Evolutionary conservation across 768 basidiomycete genomes (phyloP), one percentile per base, ranked within the genome.

Genomic region (Crepidotus variabilis): DNA sequence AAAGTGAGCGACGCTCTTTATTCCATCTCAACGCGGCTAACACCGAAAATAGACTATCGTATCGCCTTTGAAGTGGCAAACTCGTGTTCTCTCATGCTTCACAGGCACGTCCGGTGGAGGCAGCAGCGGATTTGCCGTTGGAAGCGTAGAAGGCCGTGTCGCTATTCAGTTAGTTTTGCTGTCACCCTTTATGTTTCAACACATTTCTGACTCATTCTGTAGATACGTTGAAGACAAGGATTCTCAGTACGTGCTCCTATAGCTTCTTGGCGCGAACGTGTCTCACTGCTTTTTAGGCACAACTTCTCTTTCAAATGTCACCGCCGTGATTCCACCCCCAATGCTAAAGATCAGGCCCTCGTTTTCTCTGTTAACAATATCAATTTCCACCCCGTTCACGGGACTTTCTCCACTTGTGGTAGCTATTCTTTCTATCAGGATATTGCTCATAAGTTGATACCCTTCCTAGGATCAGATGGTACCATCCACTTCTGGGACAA

Each of bases 401-500:
- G 90, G 52, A 94, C 92, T 2, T 94, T 93, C 68, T 88, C 87
- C 24, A 94, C 90, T 20, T 88, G 84, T 56, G 90, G 89, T 75
- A 64, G 70, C 70, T 54, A 61, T 52, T 66, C 66, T 60, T 61
- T 23, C 13, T 23, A 24, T 18, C 16, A 23, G 9, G 33, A 10
- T 13, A 33, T 6, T 22, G 47, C 16, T 35, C 18, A 23, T 13
- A 16, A 34, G 5, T n/a, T 54, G 24, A 58, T 21, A 58, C 2
- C 53, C 14, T 50, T 55, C 28, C 57, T 39, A 89, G 88, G 89
- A 9, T 80, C 88, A 45, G 92, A 94, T 61, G 92, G 92, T 18
- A 88, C 88, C 2, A 86, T 94, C 68, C 89, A 92, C 78, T 92
- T 90, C 71, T 96, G 94, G 94, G 94, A 97, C 72, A 94, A 94